phyloP scores from a whole-genome alignment of 1,139 yeast species.

The Hyphopichia fennica region DNA sequence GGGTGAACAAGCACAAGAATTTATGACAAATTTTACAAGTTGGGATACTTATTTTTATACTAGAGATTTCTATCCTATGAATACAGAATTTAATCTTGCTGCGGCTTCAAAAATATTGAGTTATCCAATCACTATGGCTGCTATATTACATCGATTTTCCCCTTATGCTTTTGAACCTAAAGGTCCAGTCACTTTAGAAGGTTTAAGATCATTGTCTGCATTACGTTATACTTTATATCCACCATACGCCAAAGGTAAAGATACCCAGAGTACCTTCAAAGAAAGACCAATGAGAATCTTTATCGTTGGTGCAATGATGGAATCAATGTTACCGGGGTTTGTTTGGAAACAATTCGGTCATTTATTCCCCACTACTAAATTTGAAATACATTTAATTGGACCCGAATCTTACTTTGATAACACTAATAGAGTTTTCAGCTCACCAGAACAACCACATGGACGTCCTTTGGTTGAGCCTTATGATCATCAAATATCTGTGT shows the following conservation, averaged over 20 bases:
- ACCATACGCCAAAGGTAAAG: conserved; percentile 51
- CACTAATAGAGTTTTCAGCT: conserved; percentile 35
- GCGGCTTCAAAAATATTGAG: conserved; percentile 93
- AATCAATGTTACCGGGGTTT: conserved; percentile 89
- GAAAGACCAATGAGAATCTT: conserved; percentile 90
- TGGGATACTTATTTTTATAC: conserved; percentile 97
- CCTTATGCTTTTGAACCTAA: conserved; percentile 80
- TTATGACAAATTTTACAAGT: conserved; percentile 70
- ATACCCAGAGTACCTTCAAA: conserved; percentile 49
- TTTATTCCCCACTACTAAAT: conserved; percentile 76
- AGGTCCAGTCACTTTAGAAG: conserved; percentile 89
- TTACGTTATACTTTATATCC: conserved; percentile 88
- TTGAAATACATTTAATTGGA: conserved; percentile 90
- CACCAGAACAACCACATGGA: conserved; percentile 42
- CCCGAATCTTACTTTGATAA: conserved; percentile 86
- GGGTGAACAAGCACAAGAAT: conserved; percentile 73
- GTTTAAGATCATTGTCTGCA: conserved; percentile 89
- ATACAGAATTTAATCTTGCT: conserved; percentile 92
- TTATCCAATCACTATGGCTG: conserved; percentile 87
- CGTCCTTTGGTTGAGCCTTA: conserved; percentile 71
- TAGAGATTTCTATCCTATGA: conserved; percentile 92
- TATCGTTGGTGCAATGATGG: conserved; percentile 89
- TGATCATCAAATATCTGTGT: conserved; percentile 72
- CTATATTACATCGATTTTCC: conserved; percentile 77
- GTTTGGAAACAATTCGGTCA: conserved; percentile 94